phyloP scores from a whole-genome alignment of 1,284 basidiomycete species.

The Rhodotorula sp. region DNA sequence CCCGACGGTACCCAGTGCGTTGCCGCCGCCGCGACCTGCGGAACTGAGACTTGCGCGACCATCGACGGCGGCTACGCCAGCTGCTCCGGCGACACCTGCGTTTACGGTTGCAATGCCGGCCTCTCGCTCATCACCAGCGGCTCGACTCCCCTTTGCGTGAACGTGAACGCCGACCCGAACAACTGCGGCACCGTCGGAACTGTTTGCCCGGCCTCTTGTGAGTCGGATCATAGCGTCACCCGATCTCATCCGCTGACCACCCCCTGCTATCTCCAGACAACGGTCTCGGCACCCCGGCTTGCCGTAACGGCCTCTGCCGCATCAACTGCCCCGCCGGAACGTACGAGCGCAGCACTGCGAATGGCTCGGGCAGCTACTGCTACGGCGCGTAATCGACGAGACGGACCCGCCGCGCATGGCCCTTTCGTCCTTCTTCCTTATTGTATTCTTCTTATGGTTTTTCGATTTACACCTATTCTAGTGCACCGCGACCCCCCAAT shows the following conservation, averaged over 20 bases:
- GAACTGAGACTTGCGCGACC: constrained; percentile 14
- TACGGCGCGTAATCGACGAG: constrained; percentile 4
- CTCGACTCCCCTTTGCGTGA: constrained; percentile 1
- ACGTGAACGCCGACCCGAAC: not conserved
- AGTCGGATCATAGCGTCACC: not conserved
- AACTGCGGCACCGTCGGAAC: constrained; percentile 24
- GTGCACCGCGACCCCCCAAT: too few relatives aligned
- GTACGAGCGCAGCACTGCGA: constrained; percentile 5
- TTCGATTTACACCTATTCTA: too few relatives aligned
- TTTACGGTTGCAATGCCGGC: constrained; percentile 8
- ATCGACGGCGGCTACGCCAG: constrained; percentile 15
- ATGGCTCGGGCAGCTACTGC: constrained; percentile 4
- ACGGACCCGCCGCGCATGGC: not conserved
- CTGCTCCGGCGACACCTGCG: constrained; percentile 16
- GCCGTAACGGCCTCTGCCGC: constrained; percentile 19
- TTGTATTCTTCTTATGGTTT: too few relatives aligned
- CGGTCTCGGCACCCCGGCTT: constrained; percentile 19
- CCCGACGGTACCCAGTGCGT: constrained; percentile 12
- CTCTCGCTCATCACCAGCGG: not conserved
- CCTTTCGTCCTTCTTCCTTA: too few relatives aligned
- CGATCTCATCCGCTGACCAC: not conserved
- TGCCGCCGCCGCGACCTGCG: constrained; percentile 16
- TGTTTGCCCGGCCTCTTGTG: constrained; percentile 26
- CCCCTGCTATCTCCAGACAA: constrained; percentile 11
- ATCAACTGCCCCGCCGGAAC: constrained; percentile 16